A percentile compares a stretch with the other conserved stretches of the same genome.
Conservation (phyloP, 179 eudicot species). For the Dionaea muscipula region DNA sequence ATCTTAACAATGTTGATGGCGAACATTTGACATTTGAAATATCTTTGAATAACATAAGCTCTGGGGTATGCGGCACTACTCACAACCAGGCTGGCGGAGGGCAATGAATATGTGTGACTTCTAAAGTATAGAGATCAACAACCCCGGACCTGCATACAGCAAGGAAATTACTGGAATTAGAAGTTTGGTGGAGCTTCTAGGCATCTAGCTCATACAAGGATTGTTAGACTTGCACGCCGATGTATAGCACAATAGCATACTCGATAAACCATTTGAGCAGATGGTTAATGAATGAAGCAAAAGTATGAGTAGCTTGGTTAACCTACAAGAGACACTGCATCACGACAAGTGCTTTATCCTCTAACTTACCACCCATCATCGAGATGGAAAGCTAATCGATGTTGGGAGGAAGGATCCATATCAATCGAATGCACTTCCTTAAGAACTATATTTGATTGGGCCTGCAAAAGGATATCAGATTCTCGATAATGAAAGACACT, state of each 20-base stretch:
- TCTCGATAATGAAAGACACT: not conserved
- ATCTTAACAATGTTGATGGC: not conserved
- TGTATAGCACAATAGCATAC: too few species aligned
- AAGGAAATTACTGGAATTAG: not conserved
- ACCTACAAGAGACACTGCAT: not conserved
- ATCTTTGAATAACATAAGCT: not conserved
- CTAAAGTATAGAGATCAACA: constrained; percentile 44
- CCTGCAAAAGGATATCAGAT: constrained; percentile 36
- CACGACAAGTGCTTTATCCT: constrained; percentile 1
- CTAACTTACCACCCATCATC: constrained; percentile 90
- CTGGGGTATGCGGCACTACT: constrained; percentile 24
- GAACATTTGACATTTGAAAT: not conserved
- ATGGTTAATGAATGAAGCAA: not conserved
- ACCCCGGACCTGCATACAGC: constrained; percentile 69
- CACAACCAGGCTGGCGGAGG: constrained; percentile 99
- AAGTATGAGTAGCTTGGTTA: not conserved
- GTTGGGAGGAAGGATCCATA: constrained; percentile 57
- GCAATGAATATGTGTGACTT: constrained; percentile 89
- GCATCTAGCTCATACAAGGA: not conserved
- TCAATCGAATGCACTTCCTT: constrained; percentile 74
- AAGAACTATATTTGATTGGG: constrained; percentile 70
- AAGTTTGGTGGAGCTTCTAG: not conserved
- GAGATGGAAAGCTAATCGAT: constrained; percentile 83
- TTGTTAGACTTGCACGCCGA: not conserved
- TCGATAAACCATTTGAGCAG: too few species aligned